Conservation (phyloP, 2,329 filamentous ascomycete genomes). For the Biscogniauxia mediterranea region DNA sequence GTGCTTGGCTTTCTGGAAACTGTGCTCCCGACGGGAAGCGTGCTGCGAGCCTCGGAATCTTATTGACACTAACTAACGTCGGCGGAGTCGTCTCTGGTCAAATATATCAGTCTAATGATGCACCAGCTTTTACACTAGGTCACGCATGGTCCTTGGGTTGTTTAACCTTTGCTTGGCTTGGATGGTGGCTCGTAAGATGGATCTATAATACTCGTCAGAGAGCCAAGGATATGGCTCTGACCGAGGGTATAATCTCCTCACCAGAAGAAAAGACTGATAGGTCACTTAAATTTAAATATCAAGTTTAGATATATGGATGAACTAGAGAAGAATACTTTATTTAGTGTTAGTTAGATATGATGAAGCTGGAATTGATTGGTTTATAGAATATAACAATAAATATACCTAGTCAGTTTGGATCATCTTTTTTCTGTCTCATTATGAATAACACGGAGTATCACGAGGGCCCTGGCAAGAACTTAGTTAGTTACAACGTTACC, state of each 20-base stretch:
- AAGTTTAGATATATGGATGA: conserved; percentile 33
- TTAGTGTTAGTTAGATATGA: not conserved
- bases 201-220: conserved; percentile 33
- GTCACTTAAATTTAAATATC: conserved; percentile 48
- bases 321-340: not conserved
- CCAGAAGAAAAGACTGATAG: conserved; percentile 47
- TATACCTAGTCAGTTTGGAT: too few species aligned
- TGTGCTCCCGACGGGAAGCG: conserved; percentile 30
- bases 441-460: too few species aligned
- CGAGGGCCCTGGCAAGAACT: too few species aligned
- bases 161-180: conserved; percentile 35
- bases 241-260: conserved; percentile 44
- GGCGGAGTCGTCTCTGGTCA: conserved; percentile 29
- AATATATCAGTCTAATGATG: conserved; percentile 27
- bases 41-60: conserved; percentile 28
- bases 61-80: conserved; percentile 26
- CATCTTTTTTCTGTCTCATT: too few species aligned
- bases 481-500: too few species aligned
- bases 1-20: conserved; percentile 28
- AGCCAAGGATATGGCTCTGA: conserved; percentile 30
- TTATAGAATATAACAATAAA: too few species aligned
- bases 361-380: too few species aligned
- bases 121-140: conserved; percentile 26
- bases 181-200: conserved; percentile 35
- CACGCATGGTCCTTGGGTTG: conserved; percentile 38